A percentile compares a stretch with the other conserved stretches of the same genome.
Conservation (phyloP, 192 early-diverging fungal genomes). For the Kappamyces sp. region DNA sequence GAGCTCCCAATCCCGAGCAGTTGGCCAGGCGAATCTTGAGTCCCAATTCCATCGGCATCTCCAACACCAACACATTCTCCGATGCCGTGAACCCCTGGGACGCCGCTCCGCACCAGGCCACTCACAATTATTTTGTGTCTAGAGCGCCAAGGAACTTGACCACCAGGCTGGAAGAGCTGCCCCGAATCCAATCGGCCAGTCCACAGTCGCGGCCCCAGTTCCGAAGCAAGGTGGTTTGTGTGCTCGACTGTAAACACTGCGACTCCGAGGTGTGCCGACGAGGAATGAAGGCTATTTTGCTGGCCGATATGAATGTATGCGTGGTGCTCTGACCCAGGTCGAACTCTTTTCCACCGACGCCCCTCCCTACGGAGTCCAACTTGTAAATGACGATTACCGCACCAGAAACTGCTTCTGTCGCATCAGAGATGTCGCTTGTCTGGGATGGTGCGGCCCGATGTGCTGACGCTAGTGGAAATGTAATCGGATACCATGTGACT, state of each 20-base stretch:
- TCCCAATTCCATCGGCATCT: neutral
- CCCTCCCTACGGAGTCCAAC: conserved; percentile 50
- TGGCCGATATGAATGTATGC: conserved; percentile 55
- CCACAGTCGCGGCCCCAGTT: conserved; percentile 20
- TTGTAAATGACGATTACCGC: conserved; percentile 67
- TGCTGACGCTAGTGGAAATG: conserved; percentile 37
- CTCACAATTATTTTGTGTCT: conserved; percentile 11
- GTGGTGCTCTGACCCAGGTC: neutral
- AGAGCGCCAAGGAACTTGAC: neutral
- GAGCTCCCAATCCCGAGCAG: conserved; percentile 6
- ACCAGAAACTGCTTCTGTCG: conserved; percentile 67
- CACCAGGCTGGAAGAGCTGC: neutral
- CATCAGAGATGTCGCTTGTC: conserved; percentile 68
- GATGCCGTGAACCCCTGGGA: conserved; percentile 10
- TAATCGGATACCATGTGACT: conserved; percentile 74
- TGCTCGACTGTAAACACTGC: conserved; percentile 29
- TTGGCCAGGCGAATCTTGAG: conserved; percentile 1
- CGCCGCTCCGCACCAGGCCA: neutral
- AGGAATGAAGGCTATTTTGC: conserved; percentile 70
- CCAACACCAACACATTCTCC: neutral
- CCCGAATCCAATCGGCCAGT: neutral
- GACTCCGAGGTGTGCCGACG: conserved; percentile 44
- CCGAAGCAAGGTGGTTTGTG: conserved; percentile 31
- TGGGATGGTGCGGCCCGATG: conserved; percentile 48
- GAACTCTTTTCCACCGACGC: conserved; percentile 69